Base-by-base conservation (phyloP, 2,329 filamentous ascomycete species). In the Calonectria pauciramosa region DNA sequence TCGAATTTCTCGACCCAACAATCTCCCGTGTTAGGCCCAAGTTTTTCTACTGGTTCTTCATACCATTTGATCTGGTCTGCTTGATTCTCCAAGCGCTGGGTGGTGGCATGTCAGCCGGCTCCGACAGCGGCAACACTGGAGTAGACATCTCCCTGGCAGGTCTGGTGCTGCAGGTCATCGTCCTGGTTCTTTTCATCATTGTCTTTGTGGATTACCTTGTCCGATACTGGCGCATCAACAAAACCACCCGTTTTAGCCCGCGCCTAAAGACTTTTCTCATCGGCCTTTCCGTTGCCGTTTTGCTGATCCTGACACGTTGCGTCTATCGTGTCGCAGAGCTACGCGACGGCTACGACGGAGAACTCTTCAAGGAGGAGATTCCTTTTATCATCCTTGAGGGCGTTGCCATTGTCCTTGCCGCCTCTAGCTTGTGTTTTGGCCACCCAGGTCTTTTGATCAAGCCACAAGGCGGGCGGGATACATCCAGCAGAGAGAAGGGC, bases 241-340 rank as follows among this genome's bases (percentile, higher is more conserved):
- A 77, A 28, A 54, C 75, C 13, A 68, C 75, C 32, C 64, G 67
- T 69, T 78, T 83, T 7, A 75, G 70, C 51, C 82, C 80, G 79
- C 81, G 85, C 4, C 73, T 83, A 75, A 80, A 76, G 20, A 56
- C 80, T 68, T 94, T 93, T 81, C 84, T 92, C 59, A 71, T 80
- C 18, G 90, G 89, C 54, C 85, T 93, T 30, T 81, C 84, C 0
- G 78, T 90, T 9, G 88, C 92, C 9, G 91, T 91, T 30, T 54
- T 93, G 9, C 86, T 90, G 56, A 91, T 94, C 78, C 88, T 94
- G 54, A 88, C 90, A 23, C 88, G 93, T 41, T 93, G 91, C 78
- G 87, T 90, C 56, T 94, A 91, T 82, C 90, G 93, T 73, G 91
- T 94, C 34, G 90, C 90, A 5, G 93, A 95, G 86, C 85, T 94